A percentile compares a stretch with the other conserved stretches of the same genome.
Evolutionary conservation across 345 rosid species (phyloP).

Genomic region (Iberis pinnata): DNA sequence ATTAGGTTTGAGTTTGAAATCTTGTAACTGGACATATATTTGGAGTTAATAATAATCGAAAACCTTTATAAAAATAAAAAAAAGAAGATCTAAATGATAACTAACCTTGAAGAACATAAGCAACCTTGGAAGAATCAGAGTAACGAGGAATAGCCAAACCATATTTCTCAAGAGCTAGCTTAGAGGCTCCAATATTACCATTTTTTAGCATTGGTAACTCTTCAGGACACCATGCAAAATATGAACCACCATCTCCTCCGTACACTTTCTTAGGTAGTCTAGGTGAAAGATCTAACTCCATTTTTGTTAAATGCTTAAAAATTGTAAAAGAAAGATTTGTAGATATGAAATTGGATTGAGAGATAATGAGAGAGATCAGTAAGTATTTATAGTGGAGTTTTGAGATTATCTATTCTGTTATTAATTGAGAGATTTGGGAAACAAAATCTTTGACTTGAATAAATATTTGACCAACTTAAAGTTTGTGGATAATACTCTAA

Average conservation of each 20-base stretch:
- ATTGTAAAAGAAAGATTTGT: background rate
- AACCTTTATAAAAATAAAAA: too few species aligned
- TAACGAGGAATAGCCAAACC: constrained; percentile 86
- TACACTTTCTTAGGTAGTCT: constrained; percentile 55
- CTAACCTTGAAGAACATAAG: constrained; percentile 94
- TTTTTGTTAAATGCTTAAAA: constrained; percentile 18
- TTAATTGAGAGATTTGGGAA: background rate
- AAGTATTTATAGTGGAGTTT: constrained; percentile 5
- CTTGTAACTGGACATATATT: too few species aligned
- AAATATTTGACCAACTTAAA: constrained; percentile 2
- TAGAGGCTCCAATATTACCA: constrained; percentile 86
- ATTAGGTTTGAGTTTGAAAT: too few species aligned
- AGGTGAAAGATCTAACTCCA: constrained; percentile 83
- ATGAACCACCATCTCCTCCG: constrained; percentile 74
- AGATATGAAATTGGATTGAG: background rate
- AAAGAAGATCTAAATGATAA: too few species aligned
- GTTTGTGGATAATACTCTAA: background rate
- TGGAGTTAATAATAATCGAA: too few species aligned
- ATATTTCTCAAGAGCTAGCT: constrained; percentile 68
- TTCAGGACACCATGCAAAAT: constrained; percentile 65
- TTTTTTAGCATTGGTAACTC: constrained; percentile 68
- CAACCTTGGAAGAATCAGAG: constrained; percentile 82
- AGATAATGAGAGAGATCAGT: background rate
- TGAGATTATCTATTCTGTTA: background rate
- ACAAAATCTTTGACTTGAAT: constrained; percentile 4